A percentile compares a stretch with the other conserved stretches of the same genome.
These are phyloP conservation scores for Fragaria ananassa DNA, from an alignment of 306 rosid species.

Conservation along the genomic window DNA sequence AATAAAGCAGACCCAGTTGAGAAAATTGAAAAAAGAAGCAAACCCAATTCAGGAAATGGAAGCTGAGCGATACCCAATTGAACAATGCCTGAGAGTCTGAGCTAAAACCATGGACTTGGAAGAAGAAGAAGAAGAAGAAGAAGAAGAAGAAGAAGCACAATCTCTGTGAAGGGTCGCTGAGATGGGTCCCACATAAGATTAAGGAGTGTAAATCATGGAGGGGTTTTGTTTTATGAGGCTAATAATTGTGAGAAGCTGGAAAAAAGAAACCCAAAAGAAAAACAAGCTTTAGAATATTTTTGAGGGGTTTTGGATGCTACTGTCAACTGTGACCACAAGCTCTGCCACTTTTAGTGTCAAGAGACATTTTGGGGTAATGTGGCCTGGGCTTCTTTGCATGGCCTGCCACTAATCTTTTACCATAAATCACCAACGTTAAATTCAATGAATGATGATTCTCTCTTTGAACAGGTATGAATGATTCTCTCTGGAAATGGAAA, in stretches of 20 bases:
- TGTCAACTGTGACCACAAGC: background rate
- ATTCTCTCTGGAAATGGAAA: background rate
- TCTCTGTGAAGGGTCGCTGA: background rate
- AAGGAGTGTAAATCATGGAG: background rate
- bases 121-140: background rate
- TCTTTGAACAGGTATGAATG: background rate
- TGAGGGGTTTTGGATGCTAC: background rate
- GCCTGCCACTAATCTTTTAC: background rate
- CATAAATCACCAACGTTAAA: background rate
- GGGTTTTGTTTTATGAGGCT: slow-evolving; percentile 1
- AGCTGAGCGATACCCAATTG: background rate
- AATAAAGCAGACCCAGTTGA: slow-evolving; percentile 31
- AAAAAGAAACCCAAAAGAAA: background rate
- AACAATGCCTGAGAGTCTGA: slow-evolving; percentile 4
- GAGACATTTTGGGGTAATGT: background rate
- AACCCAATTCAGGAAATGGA: slow-evolving; percentile 23
- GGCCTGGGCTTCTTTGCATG: background rate
- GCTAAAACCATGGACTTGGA: background rate
- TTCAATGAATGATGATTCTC: background rate
- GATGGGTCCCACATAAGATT: slow-evolving; percentile 14
- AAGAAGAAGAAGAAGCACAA: slow-evolving; percentile 4
- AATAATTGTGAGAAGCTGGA: background rate
- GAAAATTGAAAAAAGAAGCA: slow-evolving; percentile 21
- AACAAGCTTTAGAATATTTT: background rate
- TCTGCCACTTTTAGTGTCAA: background rate